A percentile compares a stretch with the other conserved stretches of the same genome.
Evolutionary conservation across 1,284 basidiomycete genomes (phyloP).

Genomic region (Cystobasidium slooffiae): DNA sequence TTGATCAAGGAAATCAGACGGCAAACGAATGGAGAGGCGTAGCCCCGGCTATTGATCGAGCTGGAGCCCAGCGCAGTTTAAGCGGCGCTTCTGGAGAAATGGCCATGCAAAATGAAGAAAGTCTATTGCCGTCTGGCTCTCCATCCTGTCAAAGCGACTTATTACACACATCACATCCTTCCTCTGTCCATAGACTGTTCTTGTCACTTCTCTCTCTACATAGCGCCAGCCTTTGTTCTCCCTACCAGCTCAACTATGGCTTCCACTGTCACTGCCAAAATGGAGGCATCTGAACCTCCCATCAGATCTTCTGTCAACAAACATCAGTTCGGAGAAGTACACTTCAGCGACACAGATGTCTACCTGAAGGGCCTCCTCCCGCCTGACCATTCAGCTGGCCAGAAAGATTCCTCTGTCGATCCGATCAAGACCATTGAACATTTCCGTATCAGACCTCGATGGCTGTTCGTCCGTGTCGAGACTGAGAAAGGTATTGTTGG

Average conservation of each 20-base stretch:
- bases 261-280: constrained; percentile 31
- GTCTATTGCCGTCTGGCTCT: constrained; percentile 11
- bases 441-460: constrained; percentile 73
- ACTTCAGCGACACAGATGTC: constrained; percentile 40
- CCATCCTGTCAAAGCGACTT: background rate
- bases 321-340: constrained; percentile 38
- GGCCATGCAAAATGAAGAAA: background rate
- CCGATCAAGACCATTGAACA: constrained; percentile 57
- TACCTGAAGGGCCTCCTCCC: constrained; percentile 43
- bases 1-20: background rate
- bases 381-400: constrained; percentile 28
- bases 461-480: constrained; percentile 75
- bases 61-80: background rate
- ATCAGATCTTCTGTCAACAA: constrained; percentile 32
- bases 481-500: constrained; percentile 71
- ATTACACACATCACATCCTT: background rate
- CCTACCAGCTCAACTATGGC: background rate
- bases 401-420: constrained; percentile 44
- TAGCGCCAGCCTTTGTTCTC: background rate
- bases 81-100: background rate
- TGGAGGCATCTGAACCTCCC: constrained; percentile 24
- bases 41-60: constrained; percentile 20
- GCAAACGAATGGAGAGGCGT: constrained; percentile 2
- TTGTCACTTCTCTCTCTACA: background rate
- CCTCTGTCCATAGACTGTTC: background rate